Base-by-base conservation (phyloP, 306 rosid species). In the Rosa chinensis region DNA sequence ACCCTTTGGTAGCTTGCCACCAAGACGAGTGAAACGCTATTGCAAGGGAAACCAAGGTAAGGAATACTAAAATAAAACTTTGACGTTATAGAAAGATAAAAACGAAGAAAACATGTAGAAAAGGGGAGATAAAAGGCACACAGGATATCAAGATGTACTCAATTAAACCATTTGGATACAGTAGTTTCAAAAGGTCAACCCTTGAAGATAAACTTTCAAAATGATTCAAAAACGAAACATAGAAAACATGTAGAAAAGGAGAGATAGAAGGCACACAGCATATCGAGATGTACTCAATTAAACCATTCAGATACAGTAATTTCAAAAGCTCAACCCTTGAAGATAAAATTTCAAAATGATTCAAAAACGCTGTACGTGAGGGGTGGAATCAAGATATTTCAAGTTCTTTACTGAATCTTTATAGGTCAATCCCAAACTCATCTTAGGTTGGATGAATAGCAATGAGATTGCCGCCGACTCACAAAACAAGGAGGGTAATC, bases 1-100 rank as follows among this genome's bases (percentile, higher is more conserved):
- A 82, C 99, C 99, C 88, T 95, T 91, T 11, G 98, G 97, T 42
- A 95, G 94, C 88, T 91, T 93, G 42, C 99, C 99, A 37, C 99
- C 99, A 21, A 95, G 89, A 74, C 98, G 97, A 78, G 99, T 95
- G 83, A 95, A 93, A 74, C 98, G 94, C 99, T 93, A 92, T 78
- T 70, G 62, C 85, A 84, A 72, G 37, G 82, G 79, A 79, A 86
- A 79, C 40, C 14, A 61, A 56, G 62, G 10, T 76, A 78, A 81
- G 63, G 55, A 56, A 58, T 72, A 78, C 10, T 59, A 63, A 47
- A 63, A 5, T 37, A 80, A 12, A 73, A 32, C 16, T 13, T 12
- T 25, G 23, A 68, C 2, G 23, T 7, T 40, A 40, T 12, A 12
- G 59, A 58, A 16, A 25, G 10, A 35, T 16, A n/a, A 53, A 32